Base-by-base conservation (phyloP, 805 yeast genomes). In the Metschnikowia borealis region DNA sequence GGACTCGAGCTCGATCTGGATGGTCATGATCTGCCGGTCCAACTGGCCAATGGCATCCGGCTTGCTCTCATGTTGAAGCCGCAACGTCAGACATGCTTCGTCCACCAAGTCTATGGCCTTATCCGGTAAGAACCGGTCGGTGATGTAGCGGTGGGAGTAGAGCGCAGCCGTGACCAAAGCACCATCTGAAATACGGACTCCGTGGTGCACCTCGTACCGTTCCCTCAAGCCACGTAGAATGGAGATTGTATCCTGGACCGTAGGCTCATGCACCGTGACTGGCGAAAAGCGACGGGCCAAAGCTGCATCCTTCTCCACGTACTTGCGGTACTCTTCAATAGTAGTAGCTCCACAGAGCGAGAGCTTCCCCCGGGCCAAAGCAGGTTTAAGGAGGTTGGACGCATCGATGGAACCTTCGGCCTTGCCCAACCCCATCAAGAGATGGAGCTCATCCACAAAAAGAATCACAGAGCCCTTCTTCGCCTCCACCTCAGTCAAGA, bases 321-420 rank as follows among this genome's bases (percentile, higher is more conserved):
- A 89, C 65, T 89, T 90, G 50, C 91, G 73, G 70, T 87, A 92
- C 66, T 92, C 99, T 55, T 92, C 97, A 46, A 89, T 74, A 1
- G 99, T 92, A 1, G 99, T 92, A 0, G 99, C 99, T 53, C 97
- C 96, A 62, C 96, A 89, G 68, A 96, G 88, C 56, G 96, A 92
- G 49, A 92, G 76, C 59, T 84, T 81, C 1, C 98, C 98, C 63
- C 96, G 82, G 0, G 98, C 97, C 50, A 92, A 74, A 8, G 92
- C 94, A 0, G 99, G 99, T 65, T 92, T 92, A 62, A 92, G 76
- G 57, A 94, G 72, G 63, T 92, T 94, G 1, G 96, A 86, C 1
- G 98, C 98, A 68, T 94, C 98, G 66, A 94, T 91, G 3, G 96
- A 82, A 3, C 98, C 99, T 62, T 92, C 97, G 23, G 89, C 83